Evolutionary conservation across 2,329 filamentous ascomycete genomes (phyloP).

Genomic region (Thelonectria olida): DNA sequence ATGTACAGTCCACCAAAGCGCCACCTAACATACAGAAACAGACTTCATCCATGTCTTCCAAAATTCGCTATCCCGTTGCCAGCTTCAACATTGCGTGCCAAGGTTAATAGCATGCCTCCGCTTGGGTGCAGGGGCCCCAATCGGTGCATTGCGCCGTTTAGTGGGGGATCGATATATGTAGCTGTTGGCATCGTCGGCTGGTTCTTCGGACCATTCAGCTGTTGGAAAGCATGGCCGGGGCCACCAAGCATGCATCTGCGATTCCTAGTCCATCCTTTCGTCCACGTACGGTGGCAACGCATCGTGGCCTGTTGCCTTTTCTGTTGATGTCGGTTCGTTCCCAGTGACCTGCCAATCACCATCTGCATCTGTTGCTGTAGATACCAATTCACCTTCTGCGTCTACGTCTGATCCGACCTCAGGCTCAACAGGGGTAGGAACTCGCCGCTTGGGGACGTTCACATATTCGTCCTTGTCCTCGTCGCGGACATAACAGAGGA

Average conservation of each 20-base stretch:
- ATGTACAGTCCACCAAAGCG: too few species aligned
- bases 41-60: too few species aligned
- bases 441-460: conserved; percentile 53
- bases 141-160: background rate
- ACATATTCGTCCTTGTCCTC: conserved; percentile 66
- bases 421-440: conserved; percentile 23
- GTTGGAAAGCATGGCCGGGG: too few species aligned
- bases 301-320: conserved; percentile 7
- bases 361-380: conserved; percentile 38
- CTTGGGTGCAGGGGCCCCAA: background rate
- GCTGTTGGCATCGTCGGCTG: too few species aligned
- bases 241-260: too few species aligned
- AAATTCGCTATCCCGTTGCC: too few species aligned
- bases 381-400: conserved; percentile 41
- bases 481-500: conserved; percentile 83
- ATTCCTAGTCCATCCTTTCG: conserved; percentile 30
- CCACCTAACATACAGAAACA: too few species aligned
- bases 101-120: background rate
- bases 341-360: conserved; percentile 33
- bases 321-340: conserved; percentile 8
- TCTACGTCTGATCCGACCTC: conserved; percentile 24
- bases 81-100: too few species aligned
- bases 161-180: background rate
- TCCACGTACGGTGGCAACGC: conserved; percentile 29
- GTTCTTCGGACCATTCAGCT: too few species aligned